phyloP scores from a whole-genome alignment of 1,139 yeast species.

The Arxiozyma heterogenica region DNA sequence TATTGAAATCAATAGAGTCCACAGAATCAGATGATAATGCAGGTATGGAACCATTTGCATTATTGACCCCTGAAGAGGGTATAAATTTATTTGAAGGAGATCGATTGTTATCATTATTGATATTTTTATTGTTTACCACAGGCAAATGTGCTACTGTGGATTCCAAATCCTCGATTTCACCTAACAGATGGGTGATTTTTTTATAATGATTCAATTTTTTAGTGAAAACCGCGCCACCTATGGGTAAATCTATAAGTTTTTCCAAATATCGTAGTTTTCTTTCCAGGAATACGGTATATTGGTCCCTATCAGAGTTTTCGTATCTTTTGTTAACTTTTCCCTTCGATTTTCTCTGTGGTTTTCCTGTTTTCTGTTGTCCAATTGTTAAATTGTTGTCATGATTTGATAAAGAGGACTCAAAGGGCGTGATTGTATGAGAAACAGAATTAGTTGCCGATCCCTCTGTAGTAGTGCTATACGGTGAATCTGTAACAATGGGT shows the following conservation, averaged over 20 bases:
- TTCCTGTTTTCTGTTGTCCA: neutral
- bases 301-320: conserved; percentile 33
- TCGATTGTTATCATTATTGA: neutral
- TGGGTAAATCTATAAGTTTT: conserved; percentile 32
- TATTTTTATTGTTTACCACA: neutral
- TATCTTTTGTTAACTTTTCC: neutral
- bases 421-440: neutral
- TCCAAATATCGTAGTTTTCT: conserved; percentile 43
- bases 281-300: conserved; percentile 45
- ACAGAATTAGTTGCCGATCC: neutral
- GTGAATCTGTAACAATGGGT: neutral
- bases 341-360: neutral
- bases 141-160: conserved; percentile 1
- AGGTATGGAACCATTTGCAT: conserved; percentile 9
- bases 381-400: neutral
- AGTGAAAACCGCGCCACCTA: conserved; percentile 23
- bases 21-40: conserved; percentile 28
- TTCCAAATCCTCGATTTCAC: conserved; percentile 16
- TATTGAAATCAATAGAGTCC: conserved; percentile 33
- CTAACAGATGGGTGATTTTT: conserved; percentile 34
- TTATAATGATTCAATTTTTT: conserved; percentile 35
- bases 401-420: neutral
- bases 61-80: neutral
- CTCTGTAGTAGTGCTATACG: neutral
- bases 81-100: neutral